Percentiles rank a stretch among this genome's conserved stretches.
Evolutionary conservation across 2,329 filamentous ascomycete genomes (phyloP).

Genomic region (Ophiosphaerella herpotricha): DNA sequence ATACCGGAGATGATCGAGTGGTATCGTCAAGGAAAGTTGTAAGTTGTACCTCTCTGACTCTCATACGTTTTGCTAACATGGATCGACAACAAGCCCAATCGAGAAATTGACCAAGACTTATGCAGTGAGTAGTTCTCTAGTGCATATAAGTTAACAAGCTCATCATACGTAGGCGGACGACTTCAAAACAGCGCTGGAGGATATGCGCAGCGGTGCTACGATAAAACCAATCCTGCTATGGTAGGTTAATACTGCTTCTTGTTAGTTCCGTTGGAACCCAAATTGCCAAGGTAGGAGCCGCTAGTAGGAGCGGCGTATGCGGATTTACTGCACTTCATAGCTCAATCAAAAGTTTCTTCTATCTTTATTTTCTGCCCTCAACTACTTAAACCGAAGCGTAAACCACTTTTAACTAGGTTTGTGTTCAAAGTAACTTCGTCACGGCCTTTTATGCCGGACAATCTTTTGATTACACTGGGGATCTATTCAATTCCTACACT

Average conservation of each 20-base stretch:
- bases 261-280: not conserved
- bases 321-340: too few species aligned
- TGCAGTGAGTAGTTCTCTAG: slow-evolving; percentile 11
- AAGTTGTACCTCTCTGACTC: not conserved
- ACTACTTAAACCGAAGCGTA: too few species aligned
- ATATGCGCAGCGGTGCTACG: slow-evolving; percentile 48
- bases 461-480: too few species aligned
- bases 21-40: slow-evolving; percentile 53
- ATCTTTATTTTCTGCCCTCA: too few species aligned
- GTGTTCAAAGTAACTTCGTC: too few species aligned
- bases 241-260: slow-evolving; percentile 17
- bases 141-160: not conserved
- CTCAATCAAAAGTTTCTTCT: too few species aligned
- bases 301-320: too few species aligned
- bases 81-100: slow-evolving; percentile 37
- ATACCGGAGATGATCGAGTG: slow-evolving; percentile 56
- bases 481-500: too few species aligned
- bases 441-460: too few species aligned
- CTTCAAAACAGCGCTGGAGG: slow-evolving; percentile 47
- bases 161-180: slow-evolving; percentile 42
- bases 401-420: too few species aligned
- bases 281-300: too few species aligned
- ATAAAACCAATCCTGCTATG: slow-evolving; percentile 52
- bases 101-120: slow-evolving; percentile 54
- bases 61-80: not conserved